A percentile compares a stretch with the other conserved stretches of the same genome.
phyloP scores from a whole-genome alignment of 345 rosid genomes.

The Salix suchowensis region DNA sequence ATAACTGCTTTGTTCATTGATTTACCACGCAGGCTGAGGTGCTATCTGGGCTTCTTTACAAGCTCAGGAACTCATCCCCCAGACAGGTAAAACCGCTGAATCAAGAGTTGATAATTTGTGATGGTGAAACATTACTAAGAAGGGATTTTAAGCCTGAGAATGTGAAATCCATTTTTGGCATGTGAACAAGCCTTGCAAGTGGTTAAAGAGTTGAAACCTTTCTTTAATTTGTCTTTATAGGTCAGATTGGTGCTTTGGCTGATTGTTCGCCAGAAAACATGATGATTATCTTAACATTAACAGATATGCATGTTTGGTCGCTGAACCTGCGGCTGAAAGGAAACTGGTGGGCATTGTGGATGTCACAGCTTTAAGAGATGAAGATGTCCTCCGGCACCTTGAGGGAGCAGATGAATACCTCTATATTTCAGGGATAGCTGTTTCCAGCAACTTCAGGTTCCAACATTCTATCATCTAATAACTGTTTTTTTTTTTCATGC shows the following conservation, averaged over 20 bases:
- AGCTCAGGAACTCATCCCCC: slow-evolving; percentile 70
- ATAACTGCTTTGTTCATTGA: too few species aligned
- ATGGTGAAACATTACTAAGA: background rate
- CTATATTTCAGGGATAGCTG: slow-evolving; percentile 83
- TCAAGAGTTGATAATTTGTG: background rate
- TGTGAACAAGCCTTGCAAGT: background rate
- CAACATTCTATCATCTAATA: background rate
- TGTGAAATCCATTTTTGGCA: background rate
- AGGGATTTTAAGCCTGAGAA: background rate
- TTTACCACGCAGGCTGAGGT: slow-evolving; percentile 66
- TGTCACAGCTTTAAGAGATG: slow-evolving; percentile 56
- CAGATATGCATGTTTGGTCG: slow-evolving; percentile 85
- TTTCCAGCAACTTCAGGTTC: slow-evolving; percentile 54
- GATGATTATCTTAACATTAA: slow-evolving; percentile 4
- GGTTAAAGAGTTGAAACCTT: background rate
- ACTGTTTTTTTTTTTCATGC: background rate
- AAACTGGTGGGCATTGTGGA: slow-evolving; percentile 76
- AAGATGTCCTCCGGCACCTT: slow-evolving; percentile 47
- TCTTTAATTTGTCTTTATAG: slow-evolving; percentile 1
- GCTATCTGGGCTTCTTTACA: slow-evolving; percentile 69
- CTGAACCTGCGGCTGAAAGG: slow-evolving; percentile 36
- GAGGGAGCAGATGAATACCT: slow-evolving; percentile 62
- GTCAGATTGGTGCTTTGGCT: slow-evolving; percentile 4
- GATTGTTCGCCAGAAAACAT: background rate
- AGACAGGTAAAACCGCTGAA: slow-evolving; percentile 43